Evolutionary conservation across 148 eudicot genomes (phyloP).

Genomic region (Chenopodium suecicum): DNA sequence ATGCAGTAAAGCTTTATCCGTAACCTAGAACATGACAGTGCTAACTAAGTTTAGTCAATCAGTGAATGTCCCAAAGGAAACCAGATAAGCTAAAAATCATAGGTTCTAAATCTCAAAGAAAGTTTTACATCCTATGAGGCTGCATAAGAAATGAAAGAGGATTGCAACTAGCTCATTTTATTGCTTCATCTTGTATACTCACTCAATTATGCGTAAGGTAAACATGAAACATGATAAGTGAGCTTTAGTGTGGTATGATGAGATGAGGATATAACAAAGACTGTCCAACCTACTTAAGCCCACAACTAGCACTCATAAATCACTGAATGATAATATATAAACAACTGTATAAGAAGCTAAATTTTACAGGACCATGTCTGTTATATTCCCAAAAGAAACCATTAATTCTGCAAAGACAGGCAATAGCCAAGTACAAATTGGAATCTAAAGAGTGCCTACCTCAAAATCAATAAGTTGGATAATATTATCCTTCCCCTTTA

Average conservation of each 20-base stretch:
- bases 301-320: not conserved
- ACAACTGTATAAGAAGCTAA: not conserved
- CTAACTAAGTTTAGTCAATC: conserved; percentile 13
- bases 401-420: not conserved
- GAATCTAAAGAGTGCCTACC: conserved; percentile 43
- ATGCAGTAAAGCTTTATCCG: conserved; percentile 80
- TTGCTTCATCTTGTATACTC: not conserved
- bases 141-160: not conserved
- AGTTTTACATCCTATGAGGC: not conserved
- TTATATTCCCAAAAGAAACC: not conserved
- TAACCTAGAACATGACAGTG: conserved; percentile 54
- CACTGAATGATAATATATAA: not conserved
- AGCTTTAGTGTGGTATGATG: not conserved
- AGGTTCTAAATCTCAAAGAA: not conserved
- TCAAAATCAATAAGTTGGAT: conserved; percentile 95
- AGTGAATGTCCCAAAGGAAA: not conserved
- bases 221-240: too few species aligned
- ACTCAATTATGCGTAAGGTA: too few species aligned
- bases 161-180: not conserved
- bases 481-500: conserved; percentile 84
- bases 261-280: not conserved
- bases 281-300: not conserved
- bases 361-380: not conserved
- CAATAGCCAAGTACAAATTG: not conserved
- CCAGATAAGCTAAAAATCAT: too few species aligned